Percentiles rank a stretch among this genome's conserved stretches.
Evolutionary conservation across 148 eudicot species (phyloP).

Genomic region (Cornus controversa): DNA sequence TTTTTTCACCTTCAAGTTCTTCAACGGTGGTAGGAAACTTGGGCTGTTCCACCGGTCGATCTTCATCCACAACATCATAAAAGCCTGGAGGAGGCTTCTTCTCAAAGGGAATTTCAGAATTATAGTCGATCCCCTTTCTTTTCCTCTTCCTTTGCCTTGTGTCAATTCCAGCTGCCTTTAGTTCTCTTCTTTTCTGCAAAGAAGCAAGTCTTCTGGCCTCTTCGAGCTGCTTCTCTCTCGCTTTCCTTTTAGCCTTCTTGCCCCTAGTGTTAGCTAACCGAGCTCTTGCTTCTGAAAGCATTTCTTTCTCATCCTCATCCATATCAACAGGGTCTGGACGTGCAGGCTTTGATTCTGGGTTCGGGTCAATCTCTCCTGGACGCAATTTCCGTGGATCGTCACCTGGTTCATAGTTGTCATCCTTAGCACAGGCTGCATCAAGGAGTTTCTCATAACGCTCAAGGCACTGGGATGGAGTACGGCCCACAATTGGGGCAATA

Average conservation of each 20-base stretch:
- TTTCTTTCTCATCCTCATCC: slow-evolving; percentile 99
- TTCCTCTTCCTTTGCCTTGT: slow-evolving; percentile 84
- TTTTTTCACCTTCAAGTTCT: slow-evolving; percentile 95
- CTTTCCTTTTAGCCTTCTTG: slow-evolving; percentile 98
- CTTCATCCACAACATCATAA: slow-evolving; percentile 81
- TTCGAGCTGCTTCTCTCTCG: slow-evolving; percentile 99
- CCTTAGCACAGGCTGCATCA: slow-evolving; percentile 95
- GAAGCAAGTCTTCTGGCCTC: slow-evolving; percentile 99
- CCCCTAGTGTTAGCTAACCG: slow-evolving; percentile 95
- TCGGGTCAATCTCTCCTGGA: slow-evolving; percentile 98
- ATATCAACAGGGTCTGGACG: slow-evolving; percentile 99
- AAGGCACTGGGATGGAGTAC: slow-evolving; percentile 98
- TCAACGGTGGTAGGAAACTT: slow-evolving; percentile 90
- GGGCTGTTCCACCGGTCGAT: slow-evolving; percentile 69
- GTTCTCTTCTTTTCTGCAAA: slow-evolving; percentile 94
- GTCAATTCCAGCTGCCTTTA: slow-evolving; percentile 98
- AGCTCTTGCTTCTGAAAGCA: slow-evolving; percentile 99
- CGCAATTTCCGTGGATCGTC: slow-evolving; percentile 96
- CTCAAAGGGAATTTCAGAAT: slow-evolving; percentile 97
- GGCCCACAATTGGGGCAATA: slow-evolving; percentile 97
- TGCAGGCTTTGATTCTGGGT: slow-evolving; percentile 98
- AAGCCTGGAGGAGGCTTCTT: slow-evolving; percentile 97
- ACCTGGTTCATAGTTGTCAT: slow-evolving; percentile 87
- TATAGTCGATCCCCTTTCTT: slow-evolving; percentile 91
- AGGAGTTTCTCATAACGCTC: slow-evolving; percentile 96